phyloP scores from a whole-genome alignment of 139 green algal species.

The Ulvella scutata region DNA sequence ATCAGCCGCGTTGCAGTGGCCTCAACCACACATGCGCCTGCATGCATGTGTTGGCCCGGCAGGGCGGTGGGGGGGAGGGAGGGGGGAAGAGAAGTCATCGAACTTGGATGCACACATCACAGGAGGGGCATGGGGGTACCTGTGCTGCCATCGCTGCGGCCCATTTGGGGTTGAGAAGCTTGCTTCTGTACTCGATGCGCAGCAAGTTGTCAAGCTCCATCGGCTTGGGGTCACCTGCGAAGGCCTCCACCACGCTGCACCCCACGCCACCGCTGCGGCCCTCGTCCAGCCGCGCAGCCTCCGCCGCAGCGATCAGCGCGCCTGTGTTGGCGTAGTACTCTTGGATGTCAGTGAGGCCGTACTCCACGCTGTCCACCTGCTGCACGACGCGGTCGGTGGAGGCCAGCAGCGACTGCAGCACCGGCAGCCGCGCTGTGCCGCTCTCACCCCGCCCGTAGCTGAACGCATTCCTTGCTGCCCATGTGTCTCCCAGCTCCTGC shows the following conservation, averaged over 20 bases:
- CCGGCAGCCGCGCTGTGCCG: slow-evolving; percentile 53
- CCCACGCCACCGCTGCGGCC: slow-evolving; percentile 24
- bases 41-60: no score
- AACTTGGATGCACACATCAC: no score
- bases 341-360: slow-evolving; percentile 96
- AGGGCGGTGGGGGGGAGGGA: no score
- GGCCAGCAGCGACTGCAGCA: slow-evolving; percentile 47
- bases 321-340: slow-evolving; percentile 91
- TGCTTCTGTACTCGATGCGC: slow-evolving; percentile 86
- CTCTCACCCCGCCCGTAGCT: slow-evolving; percentile 72
- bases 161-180: slow-evolving; percentile 89
- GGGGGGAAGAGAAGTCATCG: no score
- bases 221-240: slow-evolving; percentile 30
- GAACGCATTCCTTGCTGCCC: slow-evolving; percentile 85
- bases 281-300: slow-evolving; percentile 29
- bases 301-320: slow-evolving; percentile 66
- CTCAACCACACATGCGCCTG: no score
- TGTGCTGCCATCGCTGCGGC: slow-evolving; percentile 4
- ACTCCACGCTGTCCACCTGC: slow-evolving; percentile 94
- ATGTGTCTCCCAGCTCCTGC: slow-evolving; percentile 87
- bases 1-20: background rate
- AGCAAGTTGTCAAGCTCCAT: slow-evolving; percentile 83
- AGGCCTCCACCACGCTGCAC: slow-evolving; percentile 36
- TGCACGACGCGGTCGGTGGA: slow-evolving; percentile 78
- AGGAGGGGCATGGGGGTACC: no score